Evolutionary conservation across 805 yeast genomes (phyloP).

Genomic region (Starmerella floris): DNA sequence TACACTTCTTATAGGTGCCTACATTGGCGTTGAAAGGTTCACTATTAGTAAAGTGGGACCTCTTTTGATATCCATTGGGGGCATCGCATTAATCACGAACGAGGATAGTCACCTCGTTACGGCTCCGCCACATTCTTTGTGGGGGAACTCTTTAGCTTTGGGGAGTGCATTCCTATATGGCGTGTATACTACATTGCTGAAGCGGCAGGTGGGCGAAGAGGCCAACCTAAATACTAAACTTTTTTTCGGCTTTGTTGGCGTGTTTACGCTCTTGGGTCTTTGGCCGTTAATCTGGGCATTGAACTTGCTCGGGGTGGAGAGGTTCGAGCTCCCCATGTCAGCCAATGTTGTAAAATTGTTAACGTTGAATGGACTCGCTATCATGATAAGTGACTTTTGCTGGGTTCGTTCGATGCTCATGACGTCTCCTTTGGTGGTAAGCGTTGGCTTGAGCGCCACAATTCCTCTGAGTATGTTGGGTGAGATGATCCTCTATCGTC

Average conservation of each 20-base stretch:
- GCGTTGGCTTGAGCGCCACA: slow-evolving; percentile 85
- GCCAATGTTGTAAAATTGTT: slow-evolving; percentile 41
- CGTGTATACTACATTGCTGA: slow-evolving; percentile 71
- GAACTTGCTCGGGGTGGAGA: slow-evolving; percentile 51
- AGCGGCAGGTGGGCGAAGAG: slow-evolving; percentile 59
- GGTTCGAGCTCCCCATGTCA: slow-evolving; percentile 54
- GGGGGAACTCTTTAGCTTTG: slow-evolving; percentile 72
- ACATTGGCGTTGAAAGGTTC: slow-evolving; percentile 57
- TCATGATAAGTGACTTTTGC: slow-evolving; percentile 78
- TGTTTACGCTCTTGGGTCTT: slow-evolving; percentile 54
- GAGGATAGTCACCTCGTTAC: slow-evolving; percentile 26
- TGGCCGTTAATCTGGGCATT: slow-evolving; percentile 74
- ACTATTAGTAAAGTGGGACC: slow-evolving; percentile 55
- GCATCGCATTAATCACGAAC: slow-evolving; percentile 67
- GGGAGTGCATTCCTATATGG: slow-evolving; percentile 86
- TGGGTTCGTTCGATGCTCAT: slow-evolving; percentile 94
- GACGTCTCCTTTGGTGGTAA: slow-evolving; percentile 88
- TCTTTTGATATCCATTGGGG: slow-evolving; percentile 55
- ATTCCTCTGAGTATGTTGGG: slow-evolving; percentile 92
- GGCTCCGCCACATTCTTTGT: slow-evolving; percentile 28
- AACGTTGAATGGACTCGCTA: slow-evolving; percentile 53
- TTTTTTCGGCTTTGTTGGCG: slow-evolving; percentile 90
- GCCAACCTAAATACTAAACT: slow-evolving; percentile 67
- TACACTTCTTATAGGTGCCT: slow-evolving; percentile 69
- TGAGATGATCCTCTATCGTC: slow-evolving; percentile 61